Evolutionary conservation across 305 asterid genomes (phyloP), one percentile per base, ranked within the genome.

Genomic region (Fraxinus paxiana): DNA sequence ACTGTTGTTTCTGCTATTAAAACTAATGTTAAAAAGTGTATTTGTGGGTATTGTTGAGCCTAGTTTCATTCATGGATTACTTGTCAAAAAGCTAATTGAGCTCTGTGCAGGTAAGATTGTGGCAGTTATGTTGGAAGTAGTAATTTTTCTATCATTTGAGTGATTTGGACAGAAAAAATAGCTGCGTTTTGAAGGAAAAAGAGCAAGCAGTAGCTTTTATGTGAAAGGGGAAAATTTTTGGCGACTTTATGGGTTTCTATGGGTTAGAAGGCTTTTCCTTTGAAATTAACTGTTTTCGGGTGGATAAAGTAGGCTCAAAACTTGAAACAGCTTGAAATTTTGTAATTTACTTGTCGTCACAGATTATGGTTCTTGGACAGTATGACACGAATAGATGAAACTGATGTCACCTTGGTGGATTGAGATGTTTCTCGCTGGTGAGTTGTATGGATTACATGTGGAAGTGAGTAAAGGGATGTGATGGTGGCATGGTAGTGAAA

Each of bases 341-440:
- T 51, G 61, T 51, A 51, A 51, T 48, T 51, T 51, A 51, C 61
- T 51, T n/a, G 7, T 51, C 61, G 20, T 15, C 61, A 5, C 22
- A 4, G 61, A 51, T 51, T 51, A 51, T 51, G 56, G 6, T 13
- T 6, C 56, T 46, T 46, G 56, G 18, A 46, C 5, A 3, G 18
- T 46, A 46, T 46, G 56, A 46, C 17, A 46, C 2, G 18, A 46
- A 46, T 12, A 43, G n/a, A 10, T 13, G 17, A 73, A 37, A 73
- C 28, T 41, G 78, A 75, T 75, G 65, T 43, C 65, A 48, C 59
- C 20, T 15, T 75, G 78, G 24, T 75, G 67, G 54, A 24, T 75
- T 73, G 59, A 73, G 61, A 15, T 48, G 56, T 48, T 48, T 73
- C 12, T 17, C 31, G 26, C 17, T 18, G 18, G 65, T 75, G 78